Percentiles rank a stretch among this genome's conserved stretches.
Evolutionary conservation across 2,329 filamentous ascomycete genomes (phyloP).

Genomic region (Aspergillus felis): DNA sequence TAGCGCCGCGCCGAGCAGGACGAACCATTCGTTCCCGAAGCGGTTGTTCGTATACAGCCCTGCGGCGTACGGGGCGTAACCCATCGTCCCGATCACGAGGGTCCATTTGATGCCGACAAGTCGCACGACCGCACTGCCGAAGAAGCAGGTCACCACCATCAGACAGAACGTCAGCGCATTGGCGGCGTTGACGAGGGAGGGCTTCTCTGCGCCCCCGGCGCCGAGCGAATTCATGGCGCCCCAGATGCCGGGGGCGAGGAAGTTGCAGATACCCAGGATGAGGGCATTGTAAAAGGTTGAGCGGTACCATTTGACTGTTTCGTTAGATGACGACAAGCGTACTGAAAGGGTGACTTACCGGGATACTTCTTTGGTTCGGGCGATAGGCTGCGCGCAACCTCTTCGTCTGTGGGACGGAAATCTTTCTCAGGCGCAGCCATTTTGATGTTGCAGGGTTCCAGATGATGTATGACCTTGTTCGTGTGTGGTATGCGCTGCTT

Average conservation of each 20-base stretch:
- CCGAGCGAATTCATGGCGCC: slow-evolving; percentile 69
- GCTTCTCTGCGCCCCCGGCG: slow-evolving; percentile 62
- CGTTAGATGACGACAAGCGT: neutral
- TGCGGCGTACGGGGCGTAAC: slow-evolving; percentile 68
- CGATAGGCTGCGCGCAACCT: neutral
- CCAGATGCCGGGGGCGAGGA: slow-evolving; percentile 69
- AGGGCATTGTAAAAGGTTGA: slow-evolving; percentile 70
- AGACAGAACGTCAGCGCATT: slow-evolving; percentile 69
- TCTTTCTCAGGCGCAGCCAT: neutral
- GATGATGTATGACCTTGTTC: neutral
- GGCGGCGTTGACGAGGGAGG: slow-evolving; percentile 65
- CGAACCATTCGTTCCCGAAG: slow-evolving; percentile 65
- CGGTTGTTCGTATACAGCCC: slow-evolving; percentile 70
- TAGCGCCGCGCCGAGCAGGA: slow-evolving; percentile 63
- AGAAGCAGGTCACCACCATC: slow-evolving; percentile 68
- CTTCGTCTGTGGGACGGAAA: neutral
- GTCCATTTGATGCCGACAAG: slow-evolving; percentile 68
- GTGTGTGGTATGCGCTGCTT: neutral
- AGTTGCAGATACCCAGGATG: slow-evolving; percentile 67
- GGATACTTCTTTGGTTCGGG: neutral
- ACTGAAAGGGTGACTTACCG: neutral
- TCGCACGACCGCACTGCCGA: slow-evolving; percentile 60
- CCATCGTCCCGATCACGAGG: slow-evolving; percentile 67
- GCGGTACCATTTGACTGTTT: slow-evolving; percentile 63
- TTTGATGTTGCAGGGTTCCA: too few species aligned